A percentile compares a stretch with the other conserved stretches of the same genome.
phyloP scores from a whole-genome alignment of 257 asterid species.

The Datura wrightii region DNA sequence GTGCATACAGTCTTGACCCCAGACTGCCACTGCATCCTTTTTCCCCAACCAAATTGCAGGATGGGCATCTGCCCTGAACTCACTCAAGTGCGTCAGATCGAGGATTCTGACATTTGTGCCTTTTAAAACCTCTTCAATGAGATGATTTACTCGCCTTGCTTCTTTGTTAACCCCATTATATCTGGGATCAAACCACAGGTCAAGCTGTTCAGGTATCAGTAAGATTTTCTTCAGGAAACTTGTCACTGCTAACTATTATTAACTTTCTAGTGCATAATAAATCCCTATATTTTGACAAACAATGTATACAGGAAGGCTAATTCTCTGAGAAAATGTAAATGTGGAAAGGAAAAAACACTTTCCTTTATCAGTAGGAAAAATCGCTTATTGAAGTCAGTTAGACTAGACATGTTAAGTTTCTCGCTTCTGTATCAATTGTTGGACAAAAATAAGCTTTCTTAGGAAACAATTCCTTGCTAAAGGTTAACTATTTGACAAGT shows the following conservation, averaged over 20 bases:
- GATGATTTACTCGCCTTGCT: conserved; percentile 67
- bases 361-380: neutral
- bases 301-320: neutral
- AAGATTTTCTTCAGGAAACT: neutral
- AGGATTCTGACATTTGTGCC: conserved; percentile 62
- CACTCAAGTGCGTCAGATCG: conserved; percentile 78
- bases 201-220: conserved; percentile 67
- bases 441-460: neutral
- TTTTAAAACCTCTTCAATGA: conserved; percentile 62
- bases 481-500: neutral
- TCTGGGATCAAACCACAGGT: conserved; percentile 85
- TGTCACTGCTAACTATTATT: neutral
- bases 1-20: conserved; percentile 99
- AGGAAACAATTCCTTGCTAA: neutral
- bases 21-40: conserved; percentile 85
- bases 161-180: conserved; percentile 88
- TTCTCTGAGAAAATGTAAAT: neutral
- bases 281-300: neutral
- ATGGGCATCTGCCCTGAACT: conserved; percentile 92
- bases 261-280: neutral
- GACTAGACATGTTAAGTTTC: neutral
- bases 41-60: conserved; percentile 95
- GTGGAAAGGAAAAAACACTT: neutral
- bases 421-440: neutral
- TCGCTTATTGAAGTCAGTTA: neutral